Evolutionary conservation across 305 asterid species (phyloP), one percentile per base, ranked within the genome.

Genomic region (Fraxinus latifolia): DNA sequence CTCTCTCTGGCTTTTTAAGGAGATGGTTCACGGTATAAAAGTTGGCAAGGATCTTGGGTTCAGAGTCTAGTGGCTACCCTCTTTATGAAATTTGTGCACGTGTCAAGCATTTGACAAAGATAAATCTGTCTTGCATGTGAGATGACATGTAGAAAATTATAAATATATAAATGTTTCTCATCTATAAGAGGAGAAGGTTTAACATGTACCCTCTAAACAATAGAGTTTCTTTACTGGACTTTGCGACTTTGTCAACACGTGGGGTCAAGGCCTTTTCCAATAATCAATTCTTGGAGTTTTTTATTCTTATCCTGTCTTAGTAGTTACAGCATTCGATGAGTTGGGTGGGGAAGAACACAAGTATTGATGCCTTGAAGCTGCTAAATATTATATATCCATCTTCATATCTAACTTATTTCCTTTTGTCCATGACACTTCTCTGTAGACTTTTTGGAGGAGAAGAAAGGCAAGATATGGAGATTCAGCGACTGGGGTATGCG

Each of bases 401-500:
- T 58, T 58, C 68, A 19, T 60, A 60, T 19, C 31, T 19, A 19
- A 60, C 31, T 19, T 60, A 58, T 21, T 60, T 17, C 4, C 34
- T 31, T 44, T 62, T 33, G 23, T 27, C 15, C n/a, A 7, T 80
- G 80, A 53, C 71, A 37, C 67, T 17, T 68, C 67, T 44, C 7
- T 32, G 42, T 87, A 95, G 99, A 89, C 15, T 96, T 94, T 83
- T 78, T 94, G 90, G 84, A 81, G 85, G 98, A 94, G 87, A 96
- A 96, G 86, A 94, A 94, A 89, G 99, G 97, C 4, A 94, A 83
- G 89, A 42, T 94, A 68, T 94, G 98, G 97, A 94, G 98, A 90
- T 92, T 94, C 87, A 92, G 92, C n/a, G 97, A 96, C 86, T 96
- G 99, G 99, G 99, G 99, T 75, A 84, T 94, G 92, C 96, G 99